Conservation (phyloP, 1,139 yeast species). For the Hansenula anomala region DNA sequence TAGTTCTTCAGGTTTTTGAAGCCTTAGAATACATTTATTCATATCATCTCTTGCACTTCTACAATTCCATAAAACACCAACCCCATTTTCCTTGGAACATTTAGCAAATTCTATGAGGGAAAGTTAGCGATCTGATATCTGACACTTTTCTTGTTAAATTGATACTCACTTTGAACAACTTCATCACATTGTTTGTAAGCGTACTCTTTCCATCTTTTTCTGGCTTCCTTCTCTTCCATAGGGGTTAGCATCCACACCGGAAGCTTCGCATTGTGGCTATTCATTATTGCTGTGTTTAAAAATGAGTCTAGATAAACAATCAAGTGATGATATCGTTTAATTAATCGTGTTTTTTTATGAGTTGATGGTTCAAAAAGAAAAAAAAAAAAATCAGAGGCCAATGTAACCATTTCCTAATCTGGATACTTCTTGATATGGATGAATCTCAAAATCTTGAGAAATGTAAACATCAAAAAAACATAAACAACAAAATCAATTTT, state of each 20-base stretch:
- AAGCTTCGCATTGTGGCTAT: conserved; percentile 29
- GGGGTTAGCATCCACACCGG: conserved; percentile 89
- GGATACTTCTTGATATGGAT: no score
- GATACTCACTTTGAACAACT: conserved; percentile 43
- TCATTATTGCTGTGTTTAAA: no score
- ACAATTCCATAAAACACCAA: conserved; percentile 55
- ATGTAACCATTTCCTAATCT: no score
- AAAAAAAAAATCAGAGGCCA: no score
- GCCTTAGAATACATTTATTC: conserved; percentile 65
- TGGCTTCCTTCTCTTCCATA: conserved; percentile 75
- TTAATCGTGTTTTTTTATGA: not conserved
- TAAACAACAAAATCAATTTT: not conserved
- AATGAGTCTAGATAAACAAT: no score
- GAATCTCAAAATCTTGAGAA: no score
- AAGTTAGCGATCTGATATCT: not conserved
- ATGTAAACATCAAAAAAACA: not conserved
- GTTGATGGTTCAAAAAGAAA: no score
- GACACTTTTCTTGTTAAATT: not conserved
- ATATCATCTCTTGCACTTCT: conserved; percentile 55
- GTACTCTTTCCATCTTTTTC: conserved; percentile 70
- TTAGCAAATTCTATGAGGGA: conserved; percentile 34
- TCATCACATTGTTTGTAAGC: conserved; percentile 73
- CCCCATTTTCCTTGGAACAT: conserved; percentile 50
- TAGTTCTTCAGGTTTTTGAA: conserved; percentile 62
- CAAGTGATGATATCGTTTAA: no score